A percentile compares a stretch with the other conserved stretches of the same genome.
Evolutionary conservation across 768 basidiomycete genomes (phyloP).

Genomic region (Leucogyrophana mollusca): DNA sequence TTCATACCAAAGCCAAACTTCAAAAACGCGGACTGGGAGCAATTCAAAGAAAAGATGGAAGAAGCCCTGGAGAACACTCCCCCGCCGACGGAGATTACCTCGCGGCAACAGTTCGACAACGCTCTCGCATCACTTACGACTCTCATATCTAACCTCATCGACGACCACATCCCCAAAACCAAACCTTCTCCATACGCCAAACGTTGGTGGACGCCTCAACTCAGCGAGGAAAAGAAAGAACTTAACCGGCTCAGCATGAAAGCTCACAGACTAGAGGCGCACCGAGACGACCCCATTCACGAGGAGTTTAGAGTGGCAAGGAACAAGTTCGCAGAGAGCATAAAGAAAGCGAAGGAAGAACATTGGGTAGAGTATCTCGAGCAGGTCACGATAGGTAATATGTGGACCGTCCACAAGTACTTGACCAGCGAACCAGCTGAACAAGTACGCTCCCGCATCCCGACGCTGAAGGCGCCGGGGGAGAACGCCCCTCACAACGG

Average conservation of each 20-base stretch:
- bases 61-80: background rate
- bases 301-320: background rate
- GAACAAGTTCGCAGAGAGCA: background rate
- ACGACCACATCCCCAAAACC: background rate
- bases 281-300: background rate
- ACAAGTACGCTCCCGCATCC: background rate
- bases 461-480: background rate
- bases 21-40: background rate
- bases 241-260: background rate
- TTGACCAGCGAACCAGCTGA: background rate
- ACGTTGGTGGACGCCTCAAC: constrained; percentile 11
- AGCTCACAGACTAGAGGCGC: background rate
- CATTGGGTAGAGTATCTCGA: constrained; percentile 14
- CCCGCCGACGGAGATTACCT: background rate
- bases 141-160: background rate
- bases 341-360: background rate
- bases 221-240: background rate
- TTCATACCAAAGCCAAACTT: background rate
- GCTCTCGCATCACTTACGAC: constrained; percentile 1
- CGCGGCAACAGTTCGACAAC: too few species aligned
- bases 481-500: too few species aligned
- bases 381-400: background rate
- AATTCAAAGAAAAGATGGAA: constrained; percentile 14
- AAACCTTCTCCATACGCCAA: constrained; percentile 4
- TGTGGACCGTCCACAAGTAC: constrained; percentile 10